These are phyloP conservation scores for Taphrina betulina DNA, from an alignment of 1,139 yeast species.

Conservation along the genomic window DNA sequence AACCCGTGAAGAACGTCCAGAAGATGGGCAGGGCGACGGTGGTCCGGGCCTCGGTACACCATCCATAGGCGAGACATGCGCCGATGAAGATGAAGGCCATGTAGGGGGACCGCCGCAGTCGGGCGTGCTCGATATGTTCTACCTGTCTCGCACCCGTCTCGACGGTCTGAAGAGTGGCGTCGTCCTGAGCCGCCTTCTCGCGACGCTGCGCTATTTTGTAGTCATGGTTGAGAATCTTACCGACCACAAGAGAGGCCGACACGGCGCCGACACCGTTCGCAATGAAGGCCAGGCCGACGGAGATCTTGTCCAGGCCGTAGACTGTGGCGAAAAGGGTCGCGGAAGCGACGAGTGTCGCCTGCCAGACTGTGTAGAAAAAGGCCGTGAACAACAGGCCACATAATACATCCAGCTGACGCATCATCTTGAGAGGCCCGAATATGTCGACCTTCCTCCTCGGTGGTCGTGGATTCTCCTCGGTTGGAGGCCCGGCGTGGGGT, in stretches of 20 bases:
- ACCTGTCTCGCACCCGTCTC: slow-evolving; percentile 41
- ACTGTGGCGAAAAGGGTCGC: slow-evolving; percentile 54
- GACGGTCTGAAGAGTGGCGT: slow-evolving; percentile 37
- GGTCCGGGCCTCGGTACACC: slow-evolving; percentile 62
- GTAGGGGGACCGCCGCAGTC: slow-evolving; percentile 43
- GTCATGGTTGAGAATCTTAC: slow-evolving; percentile 43
- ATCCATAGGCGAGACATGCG: slow-evolving; percentile 75
- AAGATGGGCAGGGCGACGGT: slow-evolving; percentile 79
- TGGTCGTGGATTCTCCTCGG: slow-evolving; percentile 15
- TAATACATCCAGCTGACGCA: slow-evolving; percentile 43
- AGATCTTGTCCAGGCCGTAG: slow-evolving; percentile 54
- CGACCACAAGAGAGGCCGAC: slow-evolving; percentile 44
- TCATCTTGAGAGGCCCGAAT: slow-evolving; percentile 34
- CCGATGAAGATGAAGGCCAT: slow-evolving; percentile 55
- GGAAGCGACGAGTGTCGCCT: slow-evolving; percentile 64
- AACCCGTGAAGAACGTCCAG: slow-evolving; percentile 48
- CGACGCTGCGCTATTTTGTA: slow-evolving; percentile 39
- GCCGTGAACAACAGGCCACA: slow-evolving; percentile 56
- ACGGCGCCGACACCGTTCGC: slow-evolving; percentile 48
- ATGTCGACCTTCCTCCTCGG: slow-evolving; percentile 26
- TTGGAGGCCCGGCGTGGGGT: not conserved
- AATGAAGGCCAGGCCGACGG: slow-evolving; percentile 61
- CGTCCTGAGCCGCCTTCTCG: slow-evolving; percentile 38
- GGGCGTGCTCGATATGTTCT: slow-evolving; percentile 53
- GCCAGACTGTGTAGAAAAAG: slow-evolving; percentile 65